These are phyloP conservation scores for Sophora flavescens DNA, from an alignment of 306 rosid species.

Conservation along the genomic window DNA sequence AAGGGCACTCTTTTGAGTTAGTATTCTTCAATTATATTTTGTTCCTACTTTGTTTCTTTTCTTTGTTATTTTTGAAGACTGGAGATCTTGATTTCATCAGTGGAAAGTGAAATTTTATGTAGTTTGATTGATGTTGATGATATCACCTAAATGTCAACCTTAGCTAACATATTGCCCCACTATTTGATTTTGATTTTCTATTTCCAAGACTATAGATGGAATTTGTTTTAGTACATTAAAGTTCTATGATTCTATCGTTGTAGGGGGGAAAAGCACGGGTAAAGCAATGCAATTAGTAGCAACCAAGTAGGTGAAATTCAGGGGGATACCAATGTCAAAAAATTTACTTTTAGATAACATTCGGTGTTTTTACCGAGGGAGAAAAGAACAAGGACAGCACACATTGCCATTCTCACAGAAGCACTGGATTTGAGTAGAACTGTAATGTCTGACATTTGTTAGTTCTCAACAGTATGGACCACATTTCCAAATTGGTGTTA, in stretches of 20 bases:
- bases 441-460: slow-evolving; percentile 13
- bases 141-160: not conserved
- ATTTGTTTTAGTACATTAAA: not conserved
- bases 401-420: slow-evolving; percentile 5
- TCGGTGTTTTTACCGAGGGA: not conserved
- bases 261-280: not conserved
- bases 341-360: not conserved
- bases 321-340: not conserved
- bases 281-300: not conserved
- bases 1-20: slow-evolving; percentile 37
- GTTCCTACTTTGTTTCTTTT: not conserved
- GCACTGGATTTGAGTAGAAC: slow-evolving; percentile 36
- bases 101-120: not conserved
- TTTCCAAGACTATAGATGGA: not conserved
- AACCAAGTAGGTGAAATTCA: slow-evolving; percentile 3
- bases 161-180: not conserved
- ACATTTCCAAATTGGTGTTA: slow-evolving; percentile 42
- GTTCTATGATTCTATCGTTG: not conserved
- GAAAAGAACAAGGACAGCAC: slow-evolving; percentile 10
- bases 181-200: not conserved
- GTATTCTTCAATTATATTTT: slow-evolving; percentile 39
- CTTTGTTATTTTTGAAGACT: not conserved
- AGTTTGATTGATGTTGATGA: not conserved
- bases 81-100: slow-evolving; percentile 24
- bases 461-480: slow-evolving; percentile 50